These are phyloP conservation scores for Isatis lusitanica DNA, from an alignment of 441 rosid species.

Conservation along the genomic window DNA sequence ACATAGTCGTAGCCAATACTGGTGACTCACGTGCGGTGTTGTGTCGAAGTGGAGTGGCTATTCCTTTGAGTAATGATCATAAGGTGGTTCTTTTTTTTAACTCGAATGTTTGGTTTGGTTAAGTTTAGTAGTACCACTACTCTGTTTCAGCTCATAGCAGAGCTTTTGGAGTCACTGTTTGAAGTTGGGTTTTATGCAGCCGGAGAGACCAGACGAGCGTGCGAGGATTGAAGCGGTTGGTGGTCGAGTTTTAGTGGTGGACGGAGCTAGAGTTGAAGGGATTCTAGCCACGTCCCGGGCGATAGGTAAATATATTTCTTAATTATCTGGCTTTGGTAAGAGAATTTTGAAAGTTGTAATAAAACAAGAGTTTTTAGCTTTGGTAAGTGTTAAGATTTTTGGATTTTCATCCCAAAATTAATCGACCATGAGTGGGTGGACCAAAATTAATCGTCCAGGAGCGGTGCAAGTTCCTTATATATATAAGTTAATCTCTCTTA, in stretches of 20 bases:
- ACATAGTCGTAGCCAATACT: conserved; percentile 67
- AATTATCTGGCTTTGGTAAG: neutral
- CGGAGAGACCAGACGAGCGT: conserved; percentile 75
- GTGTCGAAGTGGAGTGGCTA: conserved; percentile 54
- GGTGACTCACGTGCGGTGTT: conserved; percentile 91
- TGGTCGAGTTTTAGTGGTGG: conserved; percentile 52
- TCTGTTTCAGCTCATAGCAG: neutral
- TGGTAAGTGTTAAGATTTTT: too few relatives aligned
- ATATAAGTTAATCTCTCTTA: too few relatives aligned
- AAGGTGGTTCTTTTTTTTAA: conserved; percentile 51
- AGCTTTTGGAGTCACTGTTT: neutral
- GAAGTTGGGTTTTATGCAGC: conserved; percentile 45
- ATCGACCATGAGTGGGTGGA: too few relatives aligned
- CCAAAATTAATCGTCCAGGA: too few relatives aligned
- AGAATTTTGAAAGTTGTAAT: neutral
- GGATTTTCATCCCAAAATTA: too few relatives aligned
- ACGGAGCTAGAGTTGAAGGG: conserved; percentile 80
- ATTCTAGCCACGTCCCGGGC: conserved; percentile 89
- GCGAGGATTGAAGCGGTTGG: conserved; percentile 71
- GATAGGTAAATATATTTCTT: conserved; percentile 49
- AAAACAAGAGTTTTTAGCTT: too few relatives aligned
- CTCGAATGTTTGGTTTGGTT: neutral
- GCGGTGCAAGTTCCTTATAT: too few relatives aligned
- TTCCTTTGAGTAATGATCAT: conserved; percentile 69
- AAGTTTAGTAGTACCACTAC: neutral